Evolutionary conservation across 1,284 basidiomycete genomes (phyloP).

Genomic region (Meripilus lineatus): DNA sequence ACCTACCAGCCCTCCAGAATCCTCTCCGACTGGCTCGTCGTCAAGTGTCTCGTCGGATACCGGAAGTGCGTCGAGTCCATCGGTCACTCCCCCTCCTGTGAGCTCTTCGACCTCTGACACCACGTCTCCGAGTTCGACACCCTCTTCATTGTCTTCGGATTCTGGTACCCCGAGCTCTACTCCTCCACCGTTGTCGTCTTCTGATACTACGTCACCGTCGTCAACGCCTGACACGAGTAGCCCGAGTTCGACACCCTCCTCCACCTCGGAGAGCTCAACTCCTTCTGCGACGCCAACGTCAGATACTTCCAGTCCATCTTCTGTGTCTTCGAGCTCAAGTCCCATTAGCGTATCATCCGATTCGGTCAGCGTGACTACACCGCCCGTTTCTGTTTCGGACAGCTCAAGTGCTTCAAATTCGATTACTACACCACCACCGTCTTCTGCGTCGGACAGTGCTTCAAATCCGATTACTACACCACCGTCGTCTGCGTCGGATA

Average conservation of each 20-base stretch:
- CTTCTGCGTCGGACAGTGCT: background rate
- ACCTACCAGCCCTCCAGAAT: background rate
- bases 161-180: background rate
- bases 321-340: background rate
- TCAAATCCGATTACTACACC: background rate
- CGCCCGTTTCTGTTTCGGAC: background rate
- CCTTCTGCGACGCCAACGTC: background rate
- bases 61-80: background rate
- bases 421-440: background rate
- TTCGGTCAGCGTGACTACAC: background rate
- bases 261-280: background rate
- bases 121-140: conserved; percentile 6
- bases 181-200: background rate
- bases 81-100: background rate
- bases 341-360: too few relatives aligned
- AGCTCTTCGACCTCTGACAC: conserved; percentile 5
- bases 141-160: conserved; percentile 7
- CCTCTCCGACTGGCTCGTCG: conserved; percentile 12
- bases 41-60: conserved; percentile 13
- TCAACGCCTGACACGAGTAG: background rate
- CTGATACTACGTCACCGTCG: background rate
- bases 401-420: too few relatives aligned
- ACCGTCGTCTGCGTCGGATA: background rate
- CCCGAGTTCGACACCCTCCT: background rate
- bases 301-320: background rate